Conservation (phyloP, 2,329 filamentous ascomycete species). For the Ophiocordyceps robertsii region DNA sequence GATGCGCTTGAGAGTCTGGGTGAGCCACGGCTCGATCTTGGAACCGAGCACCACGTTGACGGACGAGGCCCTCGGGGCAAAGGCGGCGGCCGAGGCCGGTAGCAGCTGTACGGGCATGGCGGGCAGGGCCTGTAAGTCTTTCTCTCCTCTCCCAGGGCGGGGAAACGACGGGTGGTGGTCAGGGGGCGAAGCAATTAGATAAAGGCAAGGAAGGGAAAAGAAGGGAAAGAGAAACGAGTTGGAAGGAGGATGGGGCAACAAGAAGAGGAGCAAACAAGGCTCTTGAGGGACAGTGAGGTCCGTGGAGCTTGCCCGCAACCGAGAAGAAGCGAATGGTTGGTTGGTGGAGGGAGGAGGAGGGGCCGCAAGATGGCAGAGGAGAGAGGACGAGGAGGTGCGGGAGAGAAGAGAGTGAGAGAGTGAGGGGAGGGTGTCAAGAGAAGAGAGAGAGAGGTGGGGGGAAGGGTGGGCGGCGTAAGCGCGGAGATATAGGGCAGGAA, state of each 20-base stretch:
- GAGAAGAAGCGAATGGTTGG: background rate
- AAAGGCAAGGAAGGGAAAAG: background rate
- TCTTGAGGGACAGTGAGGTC: background rate
- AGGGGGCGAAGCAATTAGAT: background rate
- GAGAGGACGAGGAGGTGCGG: background rate
- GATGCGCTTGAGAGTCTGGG: conserved; percentile 89
- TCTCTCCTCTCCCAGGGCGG: background rate
- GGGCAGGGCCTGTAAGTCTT: background rate
- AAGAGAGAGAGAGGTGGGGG: conserved; percentile 28
- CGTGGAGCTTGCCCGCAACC: background rate
- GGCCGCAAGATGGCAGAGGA: background rate
- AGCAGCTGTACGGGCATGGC: conserved; percentile 69
- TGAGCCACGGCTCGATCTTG: conserved; percentile 94
- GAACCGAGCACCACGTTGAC: conserved; percentile 89
- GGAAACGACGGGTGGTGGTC: background rate
- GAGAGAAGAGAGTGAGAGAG: conserved; percentile 36
- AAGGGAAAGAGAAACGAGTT: background rate
- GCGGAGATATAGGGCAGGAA: conserved; percentile 2
- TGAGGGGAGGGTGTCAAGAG: conserved; percentile 37
- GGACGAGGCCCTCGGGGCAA: conserved; percentile 77
- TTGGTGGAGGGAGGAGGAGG: background rate
- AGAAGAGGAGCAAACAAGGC: too few relatives aligned
- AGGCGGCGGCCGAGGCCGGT: conserved; percentile 89
- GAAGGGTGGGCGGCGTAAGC: conserved; percentile 14
- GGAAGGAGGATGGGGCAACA: background rate